phyloP scores from a whole-genome alignment of 352 stramenopile species.

The Globisporangium alternatum region DNA sequence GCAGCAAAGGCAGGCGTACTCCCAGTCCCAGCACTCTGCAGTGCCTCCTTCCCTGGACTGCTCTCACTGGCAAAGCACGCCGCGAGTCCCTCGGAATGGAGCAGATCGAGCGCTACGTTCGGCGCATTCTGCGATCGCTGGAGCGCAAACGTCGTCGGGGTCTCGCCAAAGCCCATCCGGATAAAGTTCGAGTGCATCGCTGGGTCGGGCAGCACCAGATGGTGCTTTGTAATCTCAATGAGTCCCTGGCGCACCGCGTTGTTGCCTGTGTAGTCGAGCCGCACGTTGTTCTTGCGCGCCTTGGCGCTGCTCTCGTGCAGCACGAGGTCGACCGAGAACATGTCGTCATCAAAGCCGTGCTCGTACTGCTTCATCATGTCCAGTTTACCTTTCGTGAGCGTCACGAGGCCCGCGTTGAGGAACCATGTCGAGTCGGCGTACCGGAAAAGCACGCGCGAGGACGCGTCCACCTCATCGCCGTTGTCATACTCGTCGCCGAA shows the following conservation, averaged over 20 bases:
- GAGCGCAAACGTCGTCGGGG: conserved; percentile 69
- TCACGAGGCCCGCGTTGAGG: conserved; percentile 59
- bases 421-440: conserved; percentile 85
- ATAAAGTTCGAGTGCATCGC: conserved; percentile 82
- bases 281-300: conserved; percentile 33
- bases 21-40: conserved; percentile 4
- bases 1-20: not conserved
- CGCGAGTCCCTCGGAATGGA: conserved; percentile 63
- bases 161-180: conserved; percentile 74
- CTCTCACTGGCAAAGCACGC: conserved; percentile 44
- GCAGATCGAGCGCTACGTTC: conserved; percentile 68
- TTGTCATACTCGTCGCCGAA: conserved; percentile 78
- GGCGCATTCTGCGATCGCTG: conserved; percentile 76
- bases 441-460: conserved; percentile 69
- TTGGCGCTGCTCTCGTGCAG: conserved; percentile 57
- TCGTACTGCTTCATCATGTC: conserved; percentile 88
- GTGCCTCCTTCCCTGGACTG: conserved; percentile 9
- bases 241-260: conserved; percentile 65
- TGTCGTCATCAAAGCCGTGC: conserved; percentile 75
- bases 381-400: conserved; percentile 65
- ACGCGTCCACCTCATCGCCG: conserved; percentile 50
- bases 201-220: conserved; percentile 70
- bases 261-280: conserved; percentile 67
- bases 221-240: conserved; percentile 80
- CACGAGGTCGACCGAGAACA: conserved; percentile 79